phyloP scores from a whole-genome alignment of 495 filamentous ascomycete genomes.

The Talaromyces trachyspermus region DNA sequence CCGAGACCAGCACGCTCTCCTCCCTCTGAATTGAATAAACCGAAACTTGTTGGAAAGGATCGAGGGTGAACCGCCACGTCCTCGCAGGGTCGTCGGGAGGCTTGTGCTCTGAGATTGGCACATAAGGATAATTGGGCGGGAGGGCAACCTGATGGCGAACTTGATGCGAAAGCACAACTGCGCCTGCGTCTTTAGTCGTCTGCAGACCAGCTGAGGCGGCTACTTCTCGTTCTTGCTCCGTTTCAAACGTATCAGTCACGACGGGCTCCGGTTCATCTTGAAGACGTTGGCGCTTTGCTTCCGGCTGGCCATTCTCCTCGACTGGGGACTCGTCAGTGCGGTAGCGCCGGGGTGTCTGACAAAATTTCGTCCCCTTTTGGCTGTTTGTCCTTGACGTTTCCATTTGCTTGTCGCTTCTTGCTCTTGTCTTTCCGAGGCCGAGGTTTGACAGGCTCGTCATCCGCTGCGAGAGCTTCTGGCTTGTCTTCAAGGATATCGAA shows the following conservation, averaged over 20 bases:
- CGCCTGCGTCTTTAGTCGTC: constrained; percentile 50
- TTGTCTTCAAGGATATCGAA: constrained; percentile 78
- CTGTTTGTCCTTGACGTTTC: constrained; percentile 53
- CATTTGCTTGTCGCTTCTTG: constrained; percentile 80
- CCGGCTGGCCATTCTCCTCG: constrained; percentile 40
- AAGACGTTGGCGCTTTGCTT: constrained; percentile 67
- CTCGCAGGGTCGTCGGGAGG: constrained; percentile 76
- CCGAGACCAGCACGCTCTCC: constrained; percentile 93
- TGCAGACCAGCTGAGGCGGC: constrained; percentile 77
- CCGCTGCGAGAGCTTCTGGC: constrained; percentile 35
- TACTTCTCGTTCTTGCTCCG: constrained; percentile 87
- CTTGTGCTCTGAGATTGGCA: constrained; percentile 86
- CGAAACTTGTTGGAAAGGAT: constrained; percentile 92
- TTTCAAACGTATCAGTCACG: constrained; percentile 89
- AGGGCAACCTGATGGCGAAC: constrained; percentile 96
- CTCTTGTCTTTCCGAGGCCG: constrained; percentile 52
- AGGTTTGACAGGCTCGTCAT: constrained; percentile 23
- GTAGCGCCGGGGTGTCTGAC: constrained; percentile 24
- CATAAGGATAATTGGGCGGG: constrained; percentile 86
- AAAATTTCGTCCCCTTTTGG: constrained; percentile 37
- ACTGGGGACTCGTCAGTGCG: constrained; percentile 22
- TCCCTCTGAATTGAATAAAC: constrained; percentile 89
- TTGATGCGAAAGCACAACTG: constrained; percentile 86
- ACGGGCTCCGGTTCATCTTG: constrained; percentile 71
- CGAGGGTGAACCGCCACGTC: constrained; percentile 78